Base-by-base conservation (phyloP, 83 land plant genomes). In the Picea abies region DNA sequence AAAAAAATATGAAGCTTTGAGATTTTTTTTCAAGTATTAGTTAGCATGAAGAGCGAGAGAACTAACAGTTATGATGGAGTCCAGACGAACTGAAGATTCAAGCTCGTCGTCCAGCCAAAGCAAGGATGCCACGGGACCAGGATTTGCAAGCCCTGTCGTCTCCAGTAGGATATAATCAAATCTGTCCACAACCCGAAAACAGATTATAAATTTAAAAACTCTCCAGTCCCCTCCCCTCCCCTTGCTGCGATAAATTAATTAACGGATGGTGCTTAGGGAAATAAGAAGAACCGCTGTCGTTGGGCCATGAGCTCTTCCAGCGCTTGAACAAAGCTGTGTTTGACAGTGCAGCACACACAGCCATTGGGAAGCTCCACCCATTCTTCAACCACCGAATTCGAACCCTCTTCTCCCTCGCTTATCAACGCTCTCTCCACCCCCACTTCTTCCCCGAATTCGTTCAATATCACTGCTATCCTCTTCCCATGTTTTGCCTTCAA, bases 331-430 rank as follows among this genome's bases (percentile, higher is more conserved):
- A 97, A 87, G 84, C 94, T 92, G 60, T 96, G 96, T 82, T 97
- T 97, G 64, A 97, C 99, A 79, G 92, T 95, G 84, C 98, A 97
- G 80, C 99, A 97, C 60, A 97, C 87, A 60, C 99, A 97, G 7
- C 98, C 99, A 87, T 97, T 97, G 10, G 96, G 93, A 2, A 97
- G 85, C 84, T 97, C 99, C 60, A 97, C 92, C 99, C 99, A 97
- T 60, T 95, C 99, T 83, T 97, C 98, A 9, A 97, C 94, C 4
- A 94, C 83, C 2, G 88, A 84, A 17, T 65, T 65, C 25, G 68
- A n/a, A 0, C 97, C 96, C n/a, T 86, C 88, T 10, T 88, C 94
- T 4, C 95, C 98, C 62, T 95, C 94, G 65, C 92, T 97, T 22
- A 97, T 96, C 95, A 97, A 92, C 1, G 98, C 99, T 80, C 92